phyloP scores from a whole-genome alignment of 495 filamentous ascomycete genomes.

The Chaetomium cochliodes region DNA sequence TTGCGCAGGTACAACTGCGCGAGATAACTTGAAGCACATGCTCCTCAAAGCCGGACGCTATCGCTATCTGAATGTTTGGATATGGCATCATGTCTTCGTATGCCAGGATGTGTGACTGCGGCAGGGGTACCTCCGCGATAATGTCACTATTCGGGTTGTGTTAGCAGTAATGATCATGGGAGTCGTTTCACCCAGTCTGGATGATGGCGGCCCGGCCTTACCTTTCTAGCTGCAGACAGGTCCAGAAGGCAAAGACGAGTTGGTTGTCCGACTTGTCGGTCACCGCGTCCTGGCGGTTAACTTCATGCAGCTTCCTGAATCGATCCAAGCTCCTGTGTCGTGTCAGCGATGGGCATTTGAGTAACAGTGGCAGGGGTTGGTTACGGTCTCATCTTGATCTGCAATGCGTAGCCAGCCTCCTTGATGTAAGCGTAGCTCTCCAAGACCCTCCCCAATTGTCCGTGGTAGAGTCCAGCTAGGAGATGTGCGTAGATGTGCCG shows the following conservation, averaged over 20 bases:
- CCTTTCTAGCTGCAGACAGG: slow-evolving; percentile 91
- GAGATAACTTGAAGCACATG: slow-evolving; percentile 76
- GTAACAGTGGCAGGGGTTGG: slow-evolving; percentile 25
- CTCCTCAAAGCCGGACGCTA: slow-evolving; percentile 44
- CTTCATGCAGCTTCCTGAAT: slow-evolving; percentile 38
- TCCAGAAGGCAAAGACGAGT: slow-evolving; percentile 84
- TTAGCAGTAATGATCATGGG: neutral
- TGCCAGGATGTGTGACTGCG: slow-evolving; percentile 73
- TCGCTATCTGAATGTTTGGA: slow-evolving; percentile 52
- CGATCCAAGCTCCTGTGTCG: slow-evolving; percentile 44
- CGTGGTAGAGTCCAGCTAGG: slow-evolving; percentile 83
- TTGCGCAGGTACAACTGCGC: slow-evolving; percentile 85
- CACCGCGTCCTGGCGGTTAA: slow-evolving; percentile 27
- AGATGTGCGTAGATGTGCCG: slow-evolving; percentile 82
- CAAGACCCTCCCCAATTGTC: slow-evolving; percentile 80
- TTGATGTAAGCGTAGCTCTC: slow-evolving; percentile 89
- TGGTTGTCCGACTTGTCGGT: slow-evolving; percentile 51
- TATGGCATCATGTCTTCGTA: slow-evolving; percentile 67
- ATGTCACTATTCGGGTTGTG: slow-evolving; percentile 63
- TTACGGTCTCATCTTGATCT: slow-evolving; percentile 76
- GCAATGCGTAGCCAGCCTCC: slow-evolving; percentile 71
- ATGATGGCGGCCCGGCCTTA: slow-evolving; percentile 34
- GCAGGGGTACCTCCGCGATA: slow-evolving; percentile 80
- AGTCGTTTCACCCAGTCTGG: slow-evolving; percentile 14
- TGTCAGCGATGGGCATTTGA: neutral